Evolutionary conservation across 2,329 filamentous ascomycete genomes (phyloP).

Genomic region (Fusarium sororula): DNA sequence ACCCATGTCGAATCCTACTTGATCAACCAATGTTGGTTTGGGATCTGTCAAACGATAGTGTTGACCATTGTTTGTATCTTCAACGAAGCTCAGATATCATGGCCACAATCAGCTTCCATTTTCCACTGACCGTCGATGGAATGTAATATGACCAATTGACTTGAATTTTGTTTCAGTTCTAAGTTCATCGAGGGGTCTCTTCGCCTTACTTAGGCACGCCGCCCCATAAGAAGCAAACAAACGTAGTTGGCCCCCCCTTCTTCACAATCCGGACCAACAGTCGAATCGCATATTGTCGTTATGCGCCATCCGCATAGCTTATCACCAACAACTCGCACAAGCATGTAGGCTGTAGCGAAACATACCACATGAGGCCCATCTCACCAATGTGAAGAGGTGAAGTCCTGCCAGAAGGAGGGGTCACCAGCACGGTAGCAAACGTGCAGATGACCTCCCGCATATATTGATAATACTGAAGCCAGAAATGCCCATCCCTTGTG

Average conservation of each 20-base stretch:
- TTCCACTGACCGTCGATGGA: background rate
- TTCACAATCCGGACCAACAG: conserved; percentile 23
- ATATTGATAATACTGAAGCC: conserved; percentile 8
- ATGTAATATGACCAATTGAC: background rate
- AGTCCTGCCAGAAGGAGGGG: conserved; percentile 15
- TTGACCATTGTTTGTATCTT: conserved; percentile 11
- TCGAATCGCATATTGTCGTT: conserved; percentile 27
- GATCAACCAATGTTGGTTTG: conserved; percentile 6
- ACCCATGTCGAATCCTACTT: conserved; percentile 16
- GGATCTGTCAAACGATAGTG: conserved; percentile 33
- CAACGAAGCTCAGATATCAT: background rate
- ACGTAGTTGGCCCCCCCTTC: conserved; percentile 13
- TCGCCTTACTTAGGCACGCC: conserved; percentile 7
- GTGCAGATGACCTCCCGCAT: conserved; percentile 29
- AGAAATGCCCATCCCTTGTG: conserved; percentile 11
- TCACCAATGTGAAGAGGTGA: background rate
- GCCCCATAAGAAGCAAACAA: conserved; percentile 28
- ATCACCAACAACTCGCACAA: conserved; percentile 37
- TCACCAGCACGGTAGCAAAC: conserved; percentile 17
- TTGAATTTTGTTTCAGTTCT: conserved; percentile 8
- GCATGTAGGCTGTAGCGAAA: conserved; percentile 19
- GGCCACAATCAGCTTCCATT: conserved; percentile 2
- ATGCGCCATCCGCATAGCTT: conserved; percentile 29
- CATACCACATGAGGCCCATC: conserved; percentile 12
- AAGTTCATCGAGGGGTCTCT: background rate